Base-by-base conservation (phyloP, 164 flowering plant genomes). In the Chimonanthus salicifolius region DNA sequence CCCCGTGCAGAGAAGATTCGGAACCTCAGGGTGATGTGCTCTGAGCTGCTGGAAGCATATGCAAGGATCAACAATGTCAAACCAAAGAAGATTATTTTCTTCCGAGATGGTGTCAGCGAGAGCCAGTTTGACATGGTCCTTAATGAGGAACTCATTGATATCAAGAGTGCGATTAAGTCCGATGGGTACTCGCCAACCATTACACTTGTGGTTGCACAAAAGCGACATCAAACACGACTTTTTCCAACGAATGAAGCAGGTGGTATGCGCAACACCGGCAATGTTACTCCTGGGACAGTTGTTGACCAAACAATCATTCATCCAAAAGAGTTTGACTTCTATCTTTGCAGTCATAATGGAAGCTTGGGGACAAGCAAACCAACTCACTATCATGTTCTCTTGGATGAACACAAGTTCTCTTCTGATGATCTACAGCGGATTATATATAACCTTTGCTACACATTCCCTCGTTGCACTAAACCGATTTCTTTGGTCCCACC, bases 31-130 rank as follows among this genome's bases (percentile, higher is more conserved):
- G 80, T 78, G 2, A 89, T 89, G 80, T 89, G 92, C 70, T 43
- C 74, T 68, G 98, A 91, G 58, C 89, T 93, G 68, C 69, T 87
- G 62, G 72, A 79, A 6, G 62, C 83, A 18, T 90, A 86, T 79
- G 85, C 78, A 6, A 64, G 69, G 7, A 15, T 75, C 45, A 91
- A 87, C 72, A 67, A 70, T 44, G 80, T 74, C 11, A 81, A 66
- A 77, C 94, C 94, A 1, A 74, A 74, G 8, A 91, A 83, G 64
- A 86, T 93, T 49, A 78, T 93, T 47, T 62, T 93, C 1, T 93
- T 93, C 48, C 90, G 98, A 21, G 97, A 91, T 83, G 98, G 97
- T 4, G 97, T 93, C 0, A 88, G 98, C 78, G 98, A 93, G 16
- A 78, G 84, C 58, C 94, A 93, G 64, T 89, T 88, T 76, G 89